Percentiles rank a stretch among this genome's conserved stretches.
Evolutionary conservation across 106 monocot genomes (phyloP).

Genomic region (Dendrobium catenatum): DNA sequence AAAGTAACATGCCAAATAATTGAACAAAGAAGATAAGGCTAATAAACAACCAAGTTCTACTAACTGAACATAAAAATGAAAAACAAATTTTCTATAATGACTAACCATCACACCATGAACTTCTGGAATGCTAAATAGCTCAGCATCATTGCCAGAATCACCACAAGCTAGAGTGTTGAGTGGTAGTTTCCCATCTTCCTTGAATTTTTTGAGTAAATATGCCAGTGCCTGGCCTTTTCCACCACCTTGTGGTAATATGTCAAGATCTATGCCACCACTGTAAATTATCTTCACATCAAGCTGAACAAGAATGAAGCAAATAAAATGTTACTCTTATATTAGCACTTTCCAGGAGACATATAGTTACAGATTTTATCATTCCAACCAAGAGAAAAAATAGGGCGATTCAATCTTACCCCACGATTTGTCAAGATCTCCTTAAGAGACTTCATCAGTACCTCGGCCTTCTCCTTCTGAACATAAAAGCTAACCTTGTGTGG

Average conservation of each 20-base stretch:
- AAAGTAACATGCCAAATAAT: background rate
- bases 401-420: slow-evolving; percentile 43
- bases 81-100: background rate
- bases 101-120: slow-evolving; percentile 93
- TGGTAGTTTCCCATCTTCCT: slow-evolving; percentile 42
- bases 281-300: slow-evolving; percentile 91
- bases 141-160: slow-evolving; percentile 95
- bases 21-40: slow-evolving; percentile 1
- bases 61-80: background rate
- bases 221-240: slow-evolving; percentile 92
- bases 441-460: slow-evolving; percentile 48
- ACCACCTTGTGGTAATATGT: slow-evolving; percentile 78
- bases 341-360: background rate
- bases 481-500: slow-evolving; percentile 92
- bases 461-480: slow-evolving; percentile 56
- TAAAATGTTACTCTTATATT: background rate
- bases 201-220: slow-evolving; percentile 73
- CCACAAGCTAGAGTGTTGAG: slow-evolving; percentile 85
- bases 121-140: slow-evolving; percentile 76
- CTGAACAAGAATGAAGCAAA: slow-evolving; percentile 26
- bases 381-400: background rate
- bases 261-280: slow-evolving; percentile 73
- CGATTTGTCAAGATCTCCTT: slow-evolving; percentile 31
- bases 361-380: background rate
- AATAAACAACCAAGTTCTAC: background rate